Conservation (phyloP, 192 early-diverging fungal genomes). For the Backusella westeae region DNA sequence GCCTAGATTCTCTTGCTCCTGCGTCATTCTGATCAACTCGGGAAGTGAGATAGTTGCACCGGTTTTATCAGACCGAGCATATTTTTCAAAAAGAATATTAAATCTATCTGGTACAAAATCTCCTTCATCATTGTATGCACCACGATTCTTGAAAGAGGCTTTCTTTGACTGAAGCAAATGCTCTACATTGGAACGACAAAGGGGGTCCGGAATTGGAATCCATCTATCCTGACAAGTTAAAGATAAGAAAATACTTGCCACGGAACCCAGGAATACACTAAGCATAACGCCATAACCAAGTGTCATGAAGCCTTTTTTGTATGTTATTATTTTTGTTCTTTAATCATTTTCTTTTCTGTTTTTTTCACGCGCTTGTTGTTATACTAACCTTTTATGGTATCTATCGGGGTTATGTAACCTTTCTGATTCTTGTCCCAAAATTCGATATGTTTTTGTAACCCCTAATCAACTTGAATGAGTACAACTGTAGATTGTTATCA, state of each 20-base stretch:
- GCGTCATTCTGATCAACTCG: constrained; percentile 11
- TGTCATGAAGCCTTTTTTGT: constrained; percentile 8
- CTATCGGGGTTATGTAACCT: constrained; percentile 16
- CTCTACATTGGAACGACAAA: background rate
- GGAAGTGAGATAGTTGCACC: constrained; percentile 1
- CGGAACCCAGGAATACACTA: constrained; percentile 10
- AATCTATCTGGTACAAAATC: constrained; percentile 4
- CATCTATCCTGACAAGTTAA: constrained; percentile 3
- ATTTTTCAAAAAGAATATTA: constrained; percentile 4
- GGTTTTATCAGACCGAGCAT: constrained; percentile 6
- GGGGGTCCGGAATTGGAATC: constrained; percentile 14
- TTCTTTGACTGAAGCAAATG: background rate
- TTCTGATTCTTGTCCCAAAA: constrained; percentile 19
- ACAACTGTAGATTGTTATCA: background rate
- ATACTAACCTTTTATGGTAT: constrained; percentile 4
- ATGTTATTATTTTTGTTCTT: background rate
- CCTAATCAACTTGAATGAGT: background rate
- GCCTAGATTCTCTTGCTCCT: constrained; percentile 9
- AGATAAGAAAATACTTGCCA: constrained; percentile 5
- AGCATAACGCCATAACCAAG: constrained; percentile 8
- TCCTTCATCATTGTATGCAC: constrained; percentile 9
- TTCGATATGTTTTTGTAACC: constrained; percentile 10
- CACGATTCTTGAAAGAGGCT: background rate
- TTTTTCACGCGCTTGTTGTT: background rate
- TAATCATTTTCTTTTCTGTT: background rate